Conservation (phyloP, 2,329 filamentous ascomycete genomes). For the Alternaria hordeiaustralica region DNA sequence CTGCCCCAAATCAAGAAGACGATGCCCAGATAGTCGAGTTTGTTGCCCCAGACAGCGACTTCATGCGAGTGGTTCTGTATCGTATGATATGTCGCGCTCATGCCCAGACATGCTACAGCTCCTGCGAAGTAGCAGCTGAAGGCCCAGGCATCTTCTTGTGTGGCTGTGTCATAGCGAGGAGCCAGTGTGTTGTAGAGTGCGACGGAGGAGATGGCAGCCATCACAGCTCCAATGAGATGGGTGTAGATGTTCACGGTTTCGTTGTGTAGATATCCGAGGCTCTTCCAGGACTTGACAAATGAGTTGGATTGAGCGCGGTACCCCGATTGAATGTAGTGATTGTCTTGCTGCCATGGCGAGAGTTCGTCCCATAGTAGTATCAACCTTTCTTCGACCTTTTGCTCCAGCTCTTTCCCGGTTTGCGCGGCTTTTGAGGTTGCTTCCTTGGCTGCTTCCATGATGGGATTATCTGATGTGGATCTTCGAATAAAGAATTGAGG, state of each 20-base stretch:
- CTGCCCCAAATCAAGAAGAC: constrained; percentile 89
- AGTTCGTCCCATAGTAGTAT: constrained; percentile 54
- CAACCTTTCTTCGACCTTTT: constrained; percentile 56
- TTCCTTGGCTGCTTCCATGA: constrained; percentile 34
- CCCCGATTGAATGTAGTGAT: constrained; percentile 70
- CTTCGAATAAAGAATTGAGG: not conserved
- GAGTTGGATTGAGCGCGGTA: constrained; percentile 70
- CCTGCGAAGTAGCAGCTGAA: constrained; percentile 50
- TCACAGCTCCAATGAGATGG: constrained; percentile 60
- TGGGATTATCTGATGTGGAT: not conserved
- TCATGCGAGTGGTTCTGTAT: constrained; percentile 81
- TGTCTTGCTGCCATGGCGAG: constrained; percentile 62
- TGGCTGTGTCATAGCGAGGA: constrained; percentile 45
- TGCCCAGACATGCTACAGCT: constrained; percentile 54
- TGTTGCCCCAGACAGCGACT: constrained; percentile 85
- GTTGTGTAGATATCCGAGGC: constrained; percentile 70
- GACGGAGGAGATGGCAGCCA: constrained; percentile 27
- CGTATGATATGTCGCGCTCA: constrained; percentile 76
- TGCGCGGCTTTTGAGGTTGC: constrained; percentile 20
- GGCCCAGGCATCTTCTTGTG: constrained; percentile 43
- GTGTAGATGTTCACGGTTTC: constrained; percentile 76
- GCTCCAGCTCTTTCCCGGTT: constrained; percentile 33
- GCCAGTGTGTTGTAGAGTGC: constrained; percentile 32
- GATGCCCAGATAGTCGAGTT: constrained; percentile 94
- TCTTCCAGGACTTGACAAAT: constrained; percentile 63